phyloP scores from a whole-genome alignment of 768 basidiomycete species.

The Podaxis sp. region DNA sequence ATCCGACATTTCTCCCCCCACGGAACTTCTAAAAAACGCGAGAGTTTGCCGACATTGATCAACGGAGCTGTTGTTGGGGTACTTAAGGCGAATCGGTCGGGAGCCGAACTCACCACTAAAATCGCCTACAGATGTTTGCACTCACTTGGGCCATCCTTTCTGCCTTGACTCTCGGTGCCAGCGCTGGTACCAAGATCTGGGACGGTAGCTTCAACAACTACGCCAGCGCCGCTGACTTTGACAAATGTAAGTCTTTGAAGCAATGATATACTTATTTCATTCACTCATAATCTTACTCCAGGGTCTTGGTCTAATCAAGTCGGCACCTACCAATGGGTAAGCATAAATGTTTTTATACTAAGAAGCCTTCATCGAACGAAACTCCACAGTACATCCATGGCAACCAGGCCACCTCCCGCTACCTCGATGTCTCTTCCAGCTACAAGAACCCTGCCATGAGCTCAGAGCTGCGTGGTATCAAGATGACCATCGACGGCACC shows the following conservation, averaged over 20 bases:
- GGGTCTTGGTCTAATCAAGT: conserved; percentile 60
- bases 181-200: conserved; percentile 56
- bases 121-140: conserved; percentile 25
- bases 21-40: conserved; percentile 27
- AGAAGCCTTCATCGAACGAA: not conserved
- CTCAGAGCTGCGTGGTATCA: conserved; percentile 48
- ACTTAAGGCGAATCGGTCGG: conserved; percentile 16
- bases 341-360: not conserved
- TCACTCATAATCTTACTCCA: conserved; percentile 19
- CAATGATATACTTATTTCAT: not conserved
- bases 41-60: conserved; percentile 33
- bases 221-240: conserved; percentile 45
- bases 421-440: conserved; percentile 47
- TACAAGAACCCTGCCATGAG: conserved; percentile 63
- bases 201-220: conserved; percentile 53
- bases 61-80: conserved; percentile 15
- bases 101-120: not conserved
- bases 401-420: conserved; percentile 46
- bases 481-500: conserved; percentile 52
- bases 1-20: conserved; percentile 37
- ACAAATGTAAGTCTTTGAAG: conserved; percentile 40
- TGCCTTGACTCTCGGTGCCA: conserved; percentile 32
- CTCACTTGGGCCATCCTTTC: conserved; percentile 34
- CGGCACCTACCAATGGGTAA: conserved; percentile 58
- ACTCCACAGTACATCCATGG: conserved; percentile 53